Evolutionary conservation across 2,329 filamentous ascomycete species (phyloP).

Genomic region (Neodidymelliopsis sp.): DNA sequence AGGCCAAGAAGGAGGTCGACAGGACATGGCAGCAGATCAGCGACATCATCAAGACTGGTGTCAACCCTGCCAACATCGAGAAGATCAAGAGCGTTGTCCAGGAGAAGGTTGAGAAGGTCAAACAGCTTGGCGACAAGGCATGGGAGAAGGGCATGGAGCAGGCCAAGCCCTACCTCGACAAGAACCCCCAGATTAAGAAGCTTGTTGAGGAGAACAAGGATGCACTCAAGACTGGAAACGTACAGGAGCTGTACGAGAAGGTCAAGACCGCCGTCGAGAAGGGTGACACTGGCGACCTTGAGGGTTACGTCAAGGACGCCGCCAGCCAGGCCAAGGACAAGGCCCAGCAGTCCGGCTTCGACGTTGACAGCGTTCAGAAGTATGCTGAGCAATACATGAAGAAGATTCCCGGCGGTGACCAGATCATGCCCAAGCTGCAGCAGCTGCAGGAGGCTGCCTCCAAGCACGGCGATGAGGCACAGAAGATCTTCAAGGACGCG

Average conservation of each 20-base stretch:
- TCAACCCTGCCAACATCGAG: slow-evolving; percentile 63
- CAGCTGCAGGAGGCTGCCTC: slow-evolving; percentile 70
- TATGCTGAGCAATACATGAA: slow-evolving; percentile 68
- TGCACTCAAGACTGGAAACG: slow-evolving; percentile 71
- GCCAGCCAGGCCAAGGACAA: slow-evolving; percentile 68
- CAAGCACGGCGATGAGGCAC: slow-evolving; percentile 73
- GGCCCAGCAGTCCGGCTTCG: slow-evolving; percentile 61
- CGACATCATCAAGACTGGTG: slow-evolving; percentile 68
- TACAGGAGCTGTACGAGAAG: slow-evolving; percentile 68
- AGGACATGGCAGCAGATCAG: slow-evolving; percentile 73
- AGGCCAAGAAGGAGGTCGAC: slow-evolving; percentile 78
- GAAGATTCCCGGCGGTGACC: slow-evolving; percentile 68
- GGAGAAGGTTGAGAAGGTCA: slow-evolving; percentile 72
- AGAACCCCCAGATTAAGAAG: slow-evolving; percentile 78
- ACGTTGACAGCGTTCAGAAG: slow-evolving; percentile 44
- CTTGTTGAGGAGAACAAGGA: slow-evolving; percentile 75
- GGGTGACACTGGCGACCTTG: slow-evolving; percentile 65
- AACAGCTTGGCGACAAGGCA: slow-evolving; percentile 73
- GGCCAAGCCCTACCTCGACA: slow-evolving; percentile 75
- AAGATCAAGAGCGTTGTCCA: slow-evolving; percentile 68
- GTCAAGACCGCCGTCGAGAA: slow-evolving; percentile 68
- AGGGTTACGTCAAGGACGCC: slow-evolving; percentile 67
- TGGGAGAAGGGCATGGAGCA: slow-evolving; percentile 76
- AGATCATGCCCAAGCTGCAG: slow-evolving; percentile 71
- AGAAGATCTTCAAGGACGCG: slow-evolving; percentile 72